Evolutionary conservation across 2,329 filamentous ascomycete genomes (phyloP).

Genomic region (Aspergillus puulaauensis): DNA sequence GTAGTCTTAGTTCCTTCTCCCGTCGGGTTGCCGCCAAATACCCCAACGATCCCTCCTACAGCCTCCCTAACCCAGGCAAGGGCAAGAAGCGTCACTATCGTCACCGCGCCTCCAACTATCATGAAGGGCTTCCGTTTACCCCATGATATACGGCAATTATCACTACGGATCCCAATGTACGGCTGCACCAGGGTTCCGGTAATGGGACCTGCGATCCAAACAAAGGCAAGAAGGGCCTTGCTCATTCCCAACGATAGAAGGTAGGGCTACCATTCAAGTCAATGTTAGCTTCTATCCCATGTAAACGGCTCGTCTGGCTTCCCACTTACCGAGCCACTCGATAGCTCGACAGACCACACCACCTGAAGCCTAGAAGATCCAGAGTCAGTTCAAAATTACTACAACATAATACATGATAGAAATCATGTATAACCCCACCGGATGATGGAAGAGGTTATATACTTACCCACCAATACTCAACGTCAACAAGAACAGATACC

Average conservation of each 20-base stretch:
- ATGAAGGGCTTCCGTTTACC: constrained; percentile 82
- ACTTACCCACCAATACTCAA: constrained; percentile 66
- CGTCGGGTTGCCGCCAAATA: constrained; percentile 70
- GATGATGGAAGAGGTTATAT: not conserved
- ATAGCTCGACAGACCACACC: constrained; percentile 93
- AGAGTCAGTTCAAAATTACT: constrained; percentile 8
- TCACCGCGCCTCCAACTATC: constrained; percentile 67
- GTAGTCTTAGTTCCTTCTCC: constrained; percentile 63
- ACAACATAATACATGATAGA: not conserved
- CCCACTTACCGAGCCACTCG: constrained; percentile 72
- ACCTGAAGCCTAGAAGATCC: constrained; percentile 67
- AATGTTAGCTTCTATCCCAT: not conserved
- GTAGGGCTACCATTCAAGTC: constrained; percentile 55
- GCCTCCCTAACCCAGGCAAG: constrained; percentile 75
- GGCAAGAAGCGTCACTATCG: constrained; percentile 65
- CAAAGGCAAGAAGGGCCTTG: constrained; percentile 78
- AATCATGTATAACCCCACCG: not conserved
- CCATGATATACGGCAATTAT: constrained; percentile 72
- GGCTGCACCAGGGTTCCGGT: constrained; percentile 78
- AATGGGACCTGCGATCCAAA: constrained; percentile 81
- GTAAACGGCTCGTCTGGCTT: too few species aligned
- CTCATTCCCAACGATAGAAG: constrained; percentile 76
- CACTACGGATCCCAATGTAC: constrained; percentile 77
- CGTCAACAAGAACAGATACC: constrained; percentile 84
- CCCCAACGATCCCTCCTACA: constrained; percentile 63